Evolutionary conservation across 2,329 filamentous ascomycete genomes (phyloP), one percentile per base, ranked within the genome.

Genomic region (Fusarium dlaminii): DNA sequence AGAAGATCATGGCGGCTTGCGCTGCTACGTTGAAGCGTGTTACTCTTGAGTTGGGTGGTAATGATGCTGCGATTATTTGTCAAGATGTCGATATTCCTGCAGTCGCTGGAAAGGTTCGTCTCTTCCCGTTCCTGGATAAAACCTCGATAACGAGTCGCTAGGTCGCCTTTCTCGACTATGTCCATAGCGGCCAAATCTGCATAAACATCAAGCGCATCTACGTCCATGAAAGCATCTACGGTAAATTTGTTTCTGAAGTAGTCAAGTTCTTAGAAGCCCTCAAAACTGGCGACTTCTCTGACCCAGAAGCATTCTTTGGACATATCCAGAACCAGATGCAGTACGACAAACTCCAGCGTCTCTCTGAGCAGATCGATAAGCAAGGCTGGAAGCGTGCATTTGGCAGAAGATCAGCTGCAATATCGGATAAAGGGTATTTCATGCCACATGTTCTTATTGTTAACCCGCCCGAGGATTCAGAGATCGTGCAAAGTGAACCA

Each of bases 251-350:
- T 5, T n/a, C 52, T 1, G 45, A 40, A 17, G 29, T 67, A 1
- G 5, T 39, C 9, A 37, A 22, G 3, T 48, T 67, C 6, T 6
- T 68, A 1, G 27, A 36, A 0, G 27, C 9, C 0, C 29, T 88
- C 64, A 86, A 87, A 74, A 82, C 81, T 8, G 86, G 86, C 13
- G 83, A 83, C 7, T 84, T 82, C 8, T 82, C 83, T 30, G 81
- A 87, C 66, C 78, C 81, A 8, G 84, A 83, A 24, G 85, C 84
- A 6, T 63, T 82, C 10, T 66, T 89, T 24, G 89, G 89, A 0
- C 89, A 90, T 0, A 79, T 91, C 2, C 89, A 91, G 75, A 91
- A 91, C 79, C 79, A 82, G 64, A 89, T 90, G 87, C 90, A 91
- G 77, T 90, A 73, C 1, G 48, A 87, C 70, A 80, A 84, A 5